Conservation (phyloP, 768 basidiomycete species). For the Chalciporus pseudorubinellus region DNA sequence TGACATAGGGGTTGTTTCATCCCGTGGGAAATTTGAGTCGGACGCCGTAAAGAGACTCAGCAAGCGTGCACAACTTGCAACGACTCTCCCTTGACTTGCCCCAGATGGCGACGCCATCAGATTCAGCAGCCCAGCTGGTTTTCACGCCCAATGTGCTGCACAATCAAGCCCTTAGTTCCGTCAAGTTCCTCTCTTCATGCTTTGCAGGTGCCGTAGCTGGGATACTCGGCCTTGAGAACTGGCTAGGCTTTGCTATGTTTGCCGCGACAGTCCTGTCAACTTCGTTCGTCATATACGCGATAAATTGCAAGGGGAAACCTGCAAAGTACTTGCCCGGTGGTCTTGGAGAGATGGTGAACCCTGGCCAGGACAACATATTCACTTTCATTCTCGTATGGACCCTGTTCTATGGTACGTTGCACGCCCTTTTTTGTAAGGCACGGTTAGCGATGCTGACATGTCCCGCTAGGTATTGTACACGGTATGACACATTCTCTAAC, state of each 20-base stretch:
- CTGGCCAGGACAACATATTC: slow-evolving; percentile 88
- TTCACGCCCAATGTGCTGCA: slow-evolving; percentile 65
- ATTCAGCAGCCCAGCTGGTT: slow-evolving; percentile 55
- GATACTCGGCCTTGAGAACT: slow-evolving; percentile 85
- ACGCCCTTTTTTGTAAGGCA: background rate
- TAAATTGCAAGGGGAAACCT: slow-evolving; percentile 72
- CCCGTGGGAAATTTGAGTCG: slow-evolving; percentile 16
- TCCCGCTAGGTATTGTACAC: slow-evolving; percentile 44
- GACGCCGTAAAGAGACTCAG: background rate
- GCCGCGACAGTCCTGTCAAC: slow-evolving; percentile 63
- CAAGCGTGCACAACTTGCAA: background rate
- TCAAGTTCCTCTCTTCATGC: slow-evolving; percentile 81
- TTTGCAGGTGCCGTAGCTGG: slow-evolving; percentile 88
- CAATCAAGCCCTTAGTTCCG: slow-evolving; percentile 58
- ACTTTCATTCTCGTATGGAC: slow-evolving; percentile 95
- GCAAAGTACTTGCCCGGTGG: slow-evolving; percentile 63
- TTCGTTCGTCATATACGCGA: slow-evolving; percentile 56
- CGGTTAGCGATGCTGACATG: background rate
- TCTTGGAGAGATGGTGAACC: slow-evolving; percentile 66
- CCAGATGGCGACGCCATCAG: slow-evolving; percentile 47
- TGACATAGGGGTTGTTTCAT: background rate
- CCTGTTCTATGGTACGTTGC: slow-evolving; percentile 76
- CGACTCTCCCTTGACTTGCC: background rate
- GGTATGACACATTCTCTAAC: slow-evolving; percentile 34
- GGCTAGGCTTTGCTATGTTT: slow-evolving; percentile 80